These are phyloP conservation scores for Lasiodiplodia gonubiensis DNA, from an alignment of 2,329 filamentous ascomycete species.

Conservation along the genomic window DNA sequence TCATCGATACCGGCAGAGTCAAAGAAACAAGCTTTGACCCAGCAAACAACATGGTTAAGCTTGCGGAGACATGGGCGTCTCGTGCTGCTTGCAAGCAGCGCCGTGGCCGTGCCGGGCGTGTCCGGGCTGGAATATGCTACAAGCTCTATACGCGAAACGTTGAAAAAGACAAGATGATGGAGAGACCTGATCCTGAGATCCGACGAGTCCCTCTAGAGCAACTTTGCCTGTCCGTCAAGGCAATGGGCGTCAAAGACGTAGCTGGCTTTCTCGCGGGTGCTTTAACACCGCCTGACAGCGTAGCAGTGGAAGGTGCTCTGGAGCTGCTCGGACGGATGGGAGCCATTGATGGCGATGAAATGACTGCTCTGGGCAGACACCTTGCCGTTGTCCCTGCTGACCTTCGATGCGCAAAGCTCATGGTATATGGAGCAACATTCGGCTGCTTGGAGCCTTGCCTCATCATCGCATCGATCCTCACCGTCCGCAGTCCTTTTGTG, in stretches of 20 bases:
- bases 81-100: constrained; percentile 93
- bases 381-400: constrained; percentile 96
- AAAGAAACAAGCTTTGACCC: constrained; percentile 97
- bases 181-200: constrained; percentile 91
- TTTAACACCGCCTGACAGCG: constrained; percentile 83
- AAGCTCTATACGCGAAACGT: constrained; percentile 90
- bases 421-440: constrained; percentile 94
- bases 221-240: constrained; percentile 89
- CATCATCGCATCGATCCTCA: constrained; percentile 90
- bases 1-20: constrained; percentile 92
- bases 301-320: constrained; percentile 86
- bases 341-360: constrained; percentile 80
- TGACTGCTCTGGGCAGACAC: constrained; percentile 90
- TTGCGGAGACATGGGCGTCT: constrained; percentile 95
- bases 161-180: constrained; percentile 79
- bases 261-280: constrained; percentile 81
- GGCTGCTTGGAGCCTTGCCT: constrained; percentile 88
- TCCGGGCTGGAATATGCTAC: constrained; percentile 89
- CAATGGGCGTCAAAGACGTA: constrained; percentile 89
- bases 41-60: constrained; percentile 88
- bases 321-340: constrained; percentile 82
- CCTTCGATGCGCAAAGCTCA: constrained; percentile 88
- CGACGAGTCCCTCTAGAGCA: constrained; percentile 91
- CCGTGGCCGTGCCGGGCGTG: constrained; percentile 89
- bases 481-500: constrained; percentile 83